Conservation (phyloP, 2,329 filamentous ascomycete species). For the Zarea fungicola region DNA sequence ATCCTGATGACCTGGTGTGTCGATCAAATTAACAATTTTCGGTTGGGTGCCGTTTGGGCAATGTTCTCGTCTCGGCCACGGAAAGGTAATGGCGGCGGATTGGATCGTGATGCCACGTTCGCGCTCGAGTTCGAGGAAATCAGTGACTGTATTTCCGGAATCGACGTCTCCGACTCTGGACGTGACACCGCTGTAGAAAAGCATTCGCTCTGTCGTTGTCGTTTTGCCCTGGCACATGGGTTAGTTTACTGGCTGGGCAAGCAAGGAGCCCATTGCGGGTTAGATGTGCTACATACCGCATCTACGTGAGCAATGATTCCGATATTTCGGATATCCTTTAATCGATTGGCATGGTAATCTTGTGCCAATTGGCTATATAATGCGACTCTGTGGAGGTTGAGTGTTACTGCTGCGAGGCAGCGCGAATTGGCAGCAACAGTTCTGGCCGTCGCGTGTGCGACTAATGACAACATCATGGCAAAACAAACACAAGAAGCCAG, state of each 20-base stretch:
- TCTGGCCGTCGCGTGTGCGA: neutral
- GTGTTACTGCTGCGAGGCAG: neutral
- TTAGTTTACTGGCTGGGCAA: neutral
- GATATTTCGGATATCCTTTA: constrained; percentile 74
- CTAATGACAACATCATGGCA: neutral
- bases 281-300: constrained; percentile 49
- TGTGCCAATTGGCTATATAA: constrained; percentile 16
- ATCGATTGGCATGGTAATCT: constrained; percentile 13
- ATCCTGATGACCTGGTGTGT: constrained; percentile 94
- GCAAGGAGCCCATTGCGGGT: neutral
- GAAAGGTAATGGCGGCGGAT: constrained; percentile 91
- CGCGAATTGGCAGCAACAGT: neutral
- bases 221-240: constrained; percentile 73
- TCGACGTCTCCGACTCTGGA: constrained; percentile 90
- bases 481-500: constrained; percentile 3
- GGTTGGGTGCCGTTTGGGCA: constrained; percentile 34
- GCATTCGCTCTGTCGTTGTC: constrained; percentile 97
- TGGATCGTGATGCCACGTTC: constrained; percentile 95
- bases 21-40: constrained; percentile 84
- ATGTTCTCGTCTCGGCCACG: constrained; percentile 67
- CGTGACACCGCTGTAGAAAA: constrained; percentile 91
- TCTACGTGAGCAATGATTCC: constrained; percentile 99
- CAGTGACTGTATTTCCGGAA: constrained; percentile 92
- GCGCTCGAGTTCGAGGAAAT: constrained; percentile 90
- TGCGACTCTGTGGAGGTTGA: neutral